Conservation (phyloP, 768 basidiomycete genomes). For the Russula abietina region DNA sequence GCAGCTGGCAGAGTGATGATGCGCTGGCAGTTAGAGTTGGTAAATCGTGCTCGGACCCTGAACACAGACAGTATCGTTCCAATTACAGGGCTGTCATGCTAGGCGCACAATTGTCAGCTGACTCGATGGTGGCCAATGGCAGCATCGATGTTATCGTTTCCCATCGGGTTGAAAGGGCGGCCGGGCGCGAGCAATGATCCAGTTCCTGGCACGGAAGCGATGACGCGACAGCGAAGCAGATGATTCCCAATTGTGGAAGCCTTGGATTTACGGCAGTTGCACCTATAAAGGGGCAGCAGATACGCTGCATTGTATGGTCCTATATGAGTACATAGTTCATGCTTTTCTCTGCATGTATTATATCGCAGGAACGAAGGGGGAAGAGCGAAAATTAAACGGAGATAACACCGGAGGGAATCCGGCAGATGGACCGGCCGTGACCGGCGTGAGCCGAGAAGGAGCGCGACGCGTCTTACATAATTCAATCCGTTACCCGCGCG, state of each 20-base stretch:
- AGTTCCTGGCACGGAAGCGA: constrained; percentile 17
- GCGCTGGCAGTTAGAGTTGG: constrained; percentile 6
- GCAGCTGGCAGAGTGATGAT: too few relatives aligned
- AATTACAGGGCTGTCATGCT: neutral
- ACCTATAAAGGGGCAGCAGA: neutral
- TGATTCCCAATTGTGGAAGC: constrained; percentile 6
- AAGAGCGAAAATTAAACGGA: neutral
- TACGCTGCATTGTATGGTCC: neutral
- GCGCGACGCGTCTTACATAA: constrained; percentile 28
- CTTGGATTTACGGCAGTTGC: constrained; percentile 11
- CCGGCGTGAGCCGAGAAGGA: constrained; percentile 22
- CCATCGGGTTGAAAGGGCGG: constrained; percentile 7
- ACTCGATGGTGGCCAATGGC: constrained; percentile 1
- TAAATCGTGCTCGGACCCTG: neutral
- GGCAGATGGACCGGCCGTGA: constrained; percentile 18
- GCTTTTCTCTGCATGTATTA: neutral
- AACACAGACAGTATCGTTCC: neutral
- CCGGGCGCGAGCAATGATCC: neutral
- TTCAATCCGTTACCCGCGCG: constrained; percentile 21
- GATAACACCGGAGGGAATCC: constrained; percentile 8
- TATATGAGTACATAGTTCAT: neutral
- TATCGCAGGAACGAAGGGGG: neutral
- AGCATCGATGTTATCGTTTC: constrained; percentile 22
- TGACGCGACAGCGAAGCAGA: constrained; percentile 22
- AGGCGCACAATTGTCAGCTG: constrained; percentile 19